Evolutionary conservation across 2,329 filamentous ascomycete species (phyloP).

Genomic region (Phoma sp.): DNA sequence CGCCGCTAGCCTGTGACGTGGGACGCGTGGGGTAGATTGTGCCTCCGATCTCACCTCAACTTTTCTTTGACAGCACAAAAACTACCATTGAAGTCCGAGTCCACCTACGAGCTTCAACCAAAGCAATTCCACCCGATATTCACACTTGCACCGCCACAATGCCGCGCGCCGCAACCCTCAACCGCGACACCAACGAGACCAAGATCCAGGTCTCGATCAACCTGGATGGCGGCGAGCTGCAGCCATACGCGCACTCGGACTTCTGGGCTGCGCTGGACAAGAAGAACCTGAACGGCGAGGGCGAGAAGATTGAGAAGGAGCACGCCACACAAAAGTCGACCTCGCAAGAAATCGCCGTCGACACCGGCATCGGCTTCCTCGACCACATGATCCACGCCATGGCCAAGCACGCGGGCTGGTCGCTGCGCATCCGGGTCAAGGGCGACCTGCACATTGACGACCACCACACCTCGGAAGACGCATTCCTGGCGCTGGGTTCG

Average conservation of each 20-base stretch:
- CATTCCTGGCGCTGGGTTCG: constrained; percentile 85
- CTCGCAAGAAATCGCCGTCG: constrained; percentile 83
- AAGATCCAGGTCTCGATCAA: constrained; percentile 93
- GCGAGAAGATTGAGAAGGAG: constrained; percentile 52
- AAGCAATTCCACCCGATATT: background rate
- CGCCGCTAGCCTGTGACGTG: constrained; percentile 31
- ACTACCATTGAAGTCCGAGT: constrained; percentile 8
- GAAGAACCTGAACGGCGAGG: constrained; percentile 37
- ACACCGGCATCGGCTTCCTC: constrained; percentile 95
- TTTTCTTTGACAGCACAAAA: constrained; percentile 23
- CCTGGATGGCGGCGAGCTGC: constrained; percentile 80
- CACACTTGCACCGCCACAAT: constrained; percentile 22
- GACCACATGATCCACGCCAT: constrained; percentile 99
- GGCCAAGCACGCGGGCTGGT: constrained; percentile 96
- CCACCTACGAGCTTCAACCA: background rate
- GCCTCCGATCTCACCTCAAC: constrained; percentile 19
- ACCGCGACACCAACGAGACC: constrained; percentile 96
- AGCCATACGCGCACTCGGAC: constrained; percentile 54
- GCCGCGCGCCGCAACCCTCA: constrained; percentile 74
- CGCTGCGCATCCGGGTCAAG: constrained; percentile 78
- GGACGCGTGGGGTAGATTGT: constrained; percentile 22
- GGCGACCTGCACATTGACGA: constrained; percentile 98
- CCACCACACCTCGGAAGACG: constrained; percentile 97
- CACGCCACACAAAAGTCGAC: constrained; percentile 87
- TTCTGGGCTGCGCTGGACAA: constrained; percentile 56